phyloP scores from a whole-genome alignment of 768 basidiomycete species.

The Mycena latifolia region DNA sequence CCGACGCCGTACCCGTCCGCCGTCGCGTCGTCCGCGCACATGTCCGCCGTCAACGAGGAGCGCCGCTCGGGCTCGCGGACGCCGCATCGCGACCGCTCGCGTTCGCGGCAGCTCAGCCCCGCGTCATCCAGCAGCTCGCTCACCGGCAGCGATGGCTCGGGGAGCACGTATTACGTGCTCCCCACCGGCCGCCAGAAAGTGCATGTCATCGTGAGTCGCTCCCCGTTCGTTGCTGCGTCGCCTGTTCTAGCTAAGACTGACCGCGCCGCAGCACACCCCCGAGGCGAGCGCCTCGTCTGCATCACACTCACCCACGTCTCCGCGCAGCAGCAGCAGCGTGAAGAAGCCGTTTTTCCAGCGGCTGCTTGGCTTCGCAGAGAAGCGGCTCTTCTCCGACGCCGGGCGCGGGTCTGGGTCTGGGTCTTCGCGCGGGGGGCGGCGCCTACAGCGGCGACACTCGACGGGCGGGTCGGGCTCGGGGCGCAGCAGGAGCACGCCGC shows the following conservation, averaged over 20 bases:
- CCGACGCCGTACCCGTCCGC: constrained; percentile 56
- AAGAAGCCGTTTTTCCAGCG: constrained; percentile 76
- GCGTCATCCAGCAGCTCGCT: constrained; percentile 55
- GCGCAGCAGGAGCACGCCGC: constrained; percentile 33
- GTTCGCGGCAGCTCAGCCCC: constrained; percentile 36
- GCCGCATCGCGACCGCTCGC: constrained; percentile 32
- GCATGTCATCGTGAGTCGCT: constrained; percentile 74
- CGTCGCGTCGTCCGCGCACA: constrained; percentile 49
- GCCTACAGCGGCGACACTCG: constrained; percentile 65
- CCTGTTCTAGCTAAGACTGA: constrained; percentile 31
- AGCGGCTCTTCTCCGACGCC: constrained; percentile 52
- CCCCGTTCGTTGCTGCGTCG: constrained; percentile 17
- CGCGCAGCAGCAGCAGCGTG: constrained; percentile 48
- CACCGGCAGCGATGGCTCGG: constrained; percentile 64
- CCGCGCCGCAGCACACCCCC: constrained; percentile 46
- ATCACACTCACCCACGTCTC: constrained; percentile 68
- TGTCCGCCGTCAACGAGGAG: constrained; percentile 55
- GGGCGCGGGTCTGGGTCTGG: constrained; percentile 52
- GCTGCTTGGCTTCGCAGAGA: constrained; percentile 64
- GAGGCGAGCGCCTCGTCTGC: constrained; percentile 64
- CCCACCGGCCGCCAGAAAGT: constrained; percentile 81
- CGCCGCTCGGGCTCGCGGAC: constrained; percentile 36
- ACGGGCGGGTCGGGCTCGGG: constrained; percentile 47
- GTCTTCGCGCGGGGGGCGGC: constrained; percentile 49
- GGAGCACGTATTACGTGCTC: constrained; percentile 81